A percentile compares a stretch with the other conserved stretches of the same genome.
These are phyloP conservation scores for Parasitella parasitica DNA, from an alignment of 371 early-diverging fungal genomes.

Conservation along the genomic window DNA sequence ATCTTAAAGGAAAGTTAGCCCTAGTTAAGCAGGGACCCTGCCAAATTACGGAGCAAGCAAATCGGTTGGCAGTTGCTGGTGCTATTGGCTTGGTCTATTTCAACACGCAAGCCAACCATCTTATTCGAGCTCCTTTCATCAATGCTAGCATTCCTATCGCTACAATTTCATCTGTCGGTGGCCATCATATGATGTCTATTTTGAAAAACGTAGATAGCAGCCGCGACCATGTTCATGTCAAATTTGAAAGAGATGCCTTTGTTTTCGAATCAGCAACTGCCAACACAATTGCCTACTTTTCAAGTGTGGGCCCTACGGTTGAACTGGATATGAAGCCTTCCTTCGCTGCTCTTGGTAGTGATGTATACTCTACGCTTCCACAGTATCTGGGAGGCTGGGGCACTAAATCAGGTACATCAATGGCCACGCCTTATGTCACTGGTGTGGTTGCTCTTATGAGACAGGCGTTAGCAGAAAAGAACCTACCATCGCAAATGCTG, in stretches of 20 bases:
- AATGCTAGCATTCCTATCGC: constrained; percentile 4
- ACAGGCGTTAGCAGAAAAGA: not conserved
- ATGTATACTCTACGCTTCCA: constrained; percentile 64
- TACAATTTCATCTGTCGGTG: constrained; percentile 6
- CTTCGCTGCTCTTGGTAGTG: constrained; percentile 61
- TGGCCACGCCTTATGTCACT: constrained; percentile 70
- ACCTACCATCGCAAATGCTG: constrained; percentile 16
- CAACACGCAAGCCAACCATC: constrained; percentile 20
- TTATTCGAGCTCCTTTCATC: constrained; percentile 12
- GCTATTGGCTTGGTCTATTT: constrained; percentile 57
- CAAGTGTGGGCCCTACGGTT: constrained; percentile 36
- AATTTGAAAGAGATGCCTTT: constrained; percentile 6
- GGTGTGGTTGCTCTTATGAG: constrained; percentile 60
- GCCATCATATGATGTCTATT: constrained; percentile 2
- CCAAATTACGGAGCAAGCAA: constrained; percentile 55
- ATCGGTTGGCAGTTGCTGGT: constrained; percentile 31
- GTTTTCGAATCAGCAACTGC: constrained; percentile 18
- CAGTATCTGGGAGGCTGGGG: constrained; percentile 41
- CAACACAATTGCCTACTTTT: constrained; percentile 35
- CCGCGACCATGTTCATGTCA: not conserved
- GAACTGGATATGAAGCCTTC: constrained; percentile 46
- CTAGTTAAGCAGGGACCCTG: constrained; percentile 60
- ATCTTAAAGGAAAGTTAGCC: constrained; percentile 38
- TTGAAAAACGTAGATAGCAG: not conserved
- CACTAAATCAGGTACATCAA: constrained; percentile 58